Conservation (phyloP, 2,329 filamentous ascomycete genomes). For the Podosphaera xanthii region DNA sequence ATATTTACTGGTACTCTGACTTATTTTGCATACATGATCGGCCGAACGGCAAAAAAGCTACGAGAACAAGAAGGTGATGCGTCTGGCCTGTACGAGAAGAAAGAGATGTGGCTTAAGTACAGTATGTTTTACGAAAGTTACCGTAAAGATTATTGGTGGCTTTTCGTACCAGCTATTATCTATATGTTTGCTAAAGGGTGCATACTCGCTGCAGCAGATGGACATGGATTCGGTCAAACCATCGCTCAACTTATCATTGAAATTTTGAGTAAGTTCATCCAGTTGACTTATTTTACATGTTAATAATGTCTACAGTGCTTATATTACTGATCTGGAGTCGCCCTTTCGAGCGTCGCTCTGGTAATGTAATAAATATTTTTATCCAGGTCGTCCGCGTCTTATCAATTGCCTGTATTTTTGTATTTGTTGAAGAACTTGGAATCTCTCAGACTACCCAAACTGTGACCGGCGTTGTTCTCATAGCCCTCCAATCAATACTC, state of each 20-base stretch:
- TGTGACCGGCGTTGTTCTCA: constrained; percentile 75
- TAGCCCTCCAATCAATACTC: constrained; percentile 70
- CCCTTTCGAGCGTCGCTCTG: constrained; percentile 67
- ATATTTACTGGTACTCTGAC: constrained; percentile 61
- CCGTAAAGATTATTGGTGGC: constrained; percentile 89
- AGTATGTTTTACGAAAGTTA: constrained; percentile 94
- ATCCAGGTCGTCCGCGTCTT: constrained; percentile 78
- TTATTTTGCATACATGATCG: constrained; percentile 74
- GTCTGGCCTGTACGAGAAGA: constrained; percentile 60
- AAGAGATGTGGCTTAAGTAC: constrained; percentile 83
- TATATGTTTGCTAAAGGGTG: constrained; percentile 83
- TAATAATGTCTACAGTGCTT: constrained; percentile 30
- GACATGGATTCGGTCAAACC: constrained; percentile 64
- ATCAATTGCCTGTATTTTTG: constrained; percentile 68
- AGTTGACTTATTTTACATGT: background rate
- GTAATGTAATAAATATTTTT: constrained; percentile 79
- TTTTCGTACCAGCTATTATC: constrained; percentile 71
- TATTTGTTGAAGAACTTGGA: constrained; percentile 85
- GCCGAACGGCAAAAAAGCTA: constrained; percentile 46
- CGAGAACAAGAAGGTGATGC: constrained; percentile 55
- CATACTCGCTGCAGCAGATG: constrained; percentile 64
- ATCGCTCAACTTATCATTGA: constrained; percentile 65
- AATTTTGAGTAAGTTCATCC: constrained; percentile 23
- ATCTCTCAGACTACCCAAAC: constrained; percentile 85
- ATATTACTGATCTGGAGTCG: constrained; percentile 59